These are phyloP conservation scores for Ophiosphaerella herpotricha DNA, from an alignment of 2,329 filamentous ascomycete genomes.

Conservation along the genomic window DNA sequence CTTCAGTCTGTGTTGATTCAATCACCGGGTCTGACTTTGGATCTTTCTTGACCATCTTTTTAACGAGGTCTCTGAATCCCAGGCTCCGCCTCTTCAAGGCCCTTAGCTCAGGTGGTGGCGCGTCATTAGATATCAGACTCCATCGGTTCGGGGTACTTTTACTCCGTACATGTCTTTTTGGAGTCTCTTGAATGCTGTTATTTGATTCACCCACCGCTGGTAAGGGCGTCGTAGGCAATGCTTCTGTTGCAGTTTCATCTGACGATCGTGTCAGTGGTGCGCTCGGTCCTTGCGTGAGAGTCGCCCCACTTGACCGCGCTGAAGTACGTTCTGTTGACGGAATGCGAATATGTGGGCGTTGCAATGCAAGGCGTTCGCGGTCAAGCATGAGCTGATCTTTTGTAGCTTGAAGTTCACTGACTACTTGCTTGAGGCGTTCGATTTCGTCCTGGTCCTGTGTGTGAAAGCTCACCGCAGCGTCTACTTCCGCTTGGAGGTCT, in stretches of 20 bases:
- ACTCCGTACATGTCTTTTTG: slow-evolving; percentile 16
- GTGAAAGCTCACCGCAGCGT: slow-evolving; percentile 17
- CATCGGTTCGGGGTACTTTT: slow-evolving; percentile 20
- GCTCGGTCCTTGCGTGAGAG: slow-evolving; percentile 34
- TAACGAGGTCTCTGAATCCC: slow-evolving; percentile 33
- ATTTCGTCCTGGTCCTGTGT: slow-evolving; percentile 32
- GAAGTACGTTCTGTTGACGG: slow-evolving; percentile 28
- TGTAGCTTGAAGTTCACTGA: slow-evolving; percentile 30
- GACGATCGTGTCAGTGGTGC: slow-evolving; percentile 15
- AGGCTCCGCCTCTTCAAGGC: slow-evolving; percentile 24
- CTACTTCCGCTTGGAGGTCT: slow-evolving; percentile 23
- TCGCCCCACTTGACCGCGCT: slow-evolving; percentile 39
- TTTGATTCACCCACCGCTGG: slow-evolving; percentile 7
- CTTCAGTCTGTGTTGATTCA: slow-evolving; percentile 6
- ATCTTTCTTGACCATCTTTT: slow-evolving; percentile 33
- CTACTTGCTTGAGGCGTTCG: slow-evolving; percentile 25
- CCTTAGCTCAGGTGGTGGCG: slow-evolving; percentile 26
- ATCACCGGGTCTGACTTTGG: slow-evolving; percentile 6
- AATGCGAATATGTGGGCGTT: slow-evolving; percentile 26
- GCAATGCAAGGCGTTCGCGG: slow-evolving; percentile 33
- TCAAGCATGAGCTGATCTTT: slow-evolving; percentile 40
- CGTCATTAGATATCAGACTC: slow-evolving; percentile 26
- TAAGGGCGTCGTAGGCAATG: slow-evolving; percentile 7
- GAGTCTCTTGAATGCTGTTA: slow-evolving; percentile 24
- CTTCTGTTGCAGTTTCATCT: slow-evolving; percentile 16